Evolutionary conservation across 2,329 filamentous ascomycete species (phyloP).

Genomic region (Fusarium devonianum): DNA sequence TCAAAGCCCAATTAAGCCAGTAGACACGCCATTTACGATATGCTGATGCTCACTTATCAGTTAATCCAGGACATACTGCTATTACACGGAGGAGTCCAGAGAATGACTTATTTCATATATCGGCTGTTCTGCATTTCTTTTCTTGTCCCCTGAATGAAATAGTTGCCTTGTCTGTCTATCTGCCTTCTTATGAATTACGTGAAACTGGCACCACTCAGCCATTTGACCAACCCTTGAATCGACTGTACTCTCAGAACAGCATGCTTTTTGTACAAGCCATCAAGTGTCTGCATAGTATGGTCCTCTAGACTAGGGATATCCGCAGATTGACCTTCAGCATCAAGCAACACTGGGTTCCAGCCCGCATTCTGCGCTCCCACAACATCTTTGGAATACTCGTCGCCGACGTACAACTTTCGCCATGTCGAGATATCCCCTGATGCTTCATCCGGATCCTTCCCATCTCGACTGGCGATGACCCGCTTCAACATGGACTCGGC

Average conservation of each 20-base stretch:
- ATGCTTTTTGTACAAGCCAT: constrained; percentile 1
- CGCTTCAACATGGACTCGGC: constrained; percentile 53
- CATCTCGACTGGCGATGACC: constrained; percentile 12
- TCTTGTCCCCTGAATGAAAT: too few species aligned
- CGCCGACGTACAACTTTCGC: constrained; percentile 30
- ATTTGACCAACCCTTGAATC: constrained; percentile 8
- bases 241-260: constrained; percentile 20
- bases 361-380: constrained; percentile 22
- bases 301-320: constrained; percentile 17
- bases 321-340: constrained; percentile 11
- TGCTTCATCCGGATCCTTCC: not conserved
- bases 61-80: too few species aligned
- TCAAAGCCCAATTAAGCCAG: not conserved
- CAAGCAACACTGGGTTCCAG: constrained; percentile 25
- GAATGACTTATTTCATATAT: too few species aligned
- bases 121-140: too few species aligned
- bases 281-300: not conserved
- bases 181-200: too few species aligned
- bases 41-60: too few species aligned
- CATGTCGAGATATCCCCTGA: constrained; percentile 1
- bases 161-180: too few species aligned
- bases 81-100: too few species aligned
- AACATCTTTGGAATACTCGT: constrained; percentile 31
- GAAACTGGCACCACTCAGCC: constrained; percentile 3
- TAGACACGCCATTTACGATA: not conserved